Base-by-base conservation (phyloP, 345 rosid species). In the Gossypium herbaceum region DNA sequence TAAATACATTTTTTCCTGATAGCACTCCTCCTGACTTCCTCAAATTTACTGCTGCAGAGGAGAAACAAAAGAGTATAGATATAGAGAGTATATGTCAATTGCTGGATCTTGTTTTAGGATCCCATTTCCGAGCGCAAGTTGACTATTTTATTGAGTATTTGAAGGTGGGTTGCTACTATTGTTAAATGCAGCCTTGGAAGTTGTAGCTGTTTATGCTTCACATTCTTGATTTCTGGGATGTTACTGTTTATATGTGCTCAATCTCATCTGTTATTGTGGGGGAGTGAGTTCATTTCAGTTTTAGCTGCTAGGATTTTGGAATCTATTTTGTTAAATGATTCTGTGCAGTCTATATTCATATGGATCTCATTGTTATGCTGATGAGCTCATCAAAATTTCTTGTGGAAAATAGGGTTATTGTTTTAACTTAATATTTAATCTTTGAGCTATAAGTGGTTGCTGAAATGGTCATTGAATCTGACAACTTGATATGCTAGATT, bases 11-110 rank as follows among this genome's bases (percentile, higher is more conserved):
- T 58, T 61, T 58, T 50, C 22, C 63, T n/a, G 19, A 39, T 79
- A 66, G 47, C 55, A 15, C 45, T 34, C 22, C 25, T 41, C 1
- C 54, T 65, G 63, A 10, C 56, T 9, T 63, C 19, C 43, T 20
- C 19, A 9, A 51, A 50, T 64, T 81, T 59, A 29, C 77, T 74
- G 27, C 76, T 78, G 68, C 86, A 95, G 99, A 95, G 90, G 98
- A 95, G 83, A 90, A 87, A 79, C 97, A 93, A 79, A 91, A 91
- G 86, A 83, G 88, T 78, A 87, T 93, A 51, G 99, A 95, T 84
- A 86, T 91, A 57, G 99, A 95, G 81, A 93, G 89, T 75, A 89
- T 86, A 77, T 93, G 98, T 54, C 89, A 93, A 79, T 85, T 95
- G 77, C 85, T 95, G 81, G 89, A 85, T 73, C 85, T 90, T 68